These are phyloP conservation scores for Haberlea rhodopensis DNA, from an alignment of 257 asterid genomes.

Conservation along the genomic window DNA sequence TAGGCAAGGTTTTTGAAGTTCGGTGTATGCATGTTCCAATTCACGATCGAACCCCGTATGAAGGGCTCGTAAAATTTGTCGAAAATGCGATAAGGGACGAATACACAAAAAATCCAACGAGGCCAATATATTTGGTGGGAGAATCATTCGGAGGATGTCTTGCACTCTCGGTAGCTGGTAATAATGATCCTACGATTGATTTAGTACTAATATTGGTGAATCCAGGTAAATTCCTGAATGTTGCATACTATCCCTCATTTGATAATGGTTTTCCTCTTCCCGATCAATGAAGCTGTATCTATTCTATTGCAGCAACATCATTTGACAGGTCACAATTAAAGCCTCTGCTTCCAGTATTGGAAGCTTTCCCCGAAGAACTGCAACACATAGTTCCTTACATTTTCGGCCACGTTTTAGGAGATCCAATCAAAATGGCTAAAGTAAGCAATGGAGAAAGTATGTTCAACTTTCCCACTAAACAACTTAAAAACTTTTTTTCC, in stretches of 20 bases:
- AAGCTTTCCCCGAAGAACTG: conserved; percentile 38
- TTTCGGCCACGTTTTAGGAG: conserved; percentile 29
- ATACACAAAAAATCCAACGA: conserved; percentile 33
- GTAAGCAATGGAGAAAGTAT: conserved; percentile 3
- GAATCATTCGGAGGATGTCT: conserved; percentile 62
- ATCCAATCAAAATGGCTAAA: conserved; percentile 49
- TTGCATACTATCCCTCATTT: too few relatives aligned
- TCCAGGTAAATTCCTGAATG: conserved; percentile 41
- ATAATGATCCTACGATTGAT: conserved; percentile 46
- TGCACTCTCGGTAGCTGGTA: conserved; percentile 63
- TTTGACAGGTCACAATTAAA: conserved; percentile 44
- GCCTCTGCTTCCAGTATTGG: conserved; percentile 39
- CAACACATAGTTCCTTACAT: conserved; percentile 35
- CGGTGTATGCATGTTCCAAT: conserved; percentile 60
- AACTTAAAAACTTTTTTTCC: conserved; percentile 27
- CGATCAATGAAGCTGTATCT: not conserved
- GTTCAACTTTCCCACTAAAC: conserved; percentile 23
- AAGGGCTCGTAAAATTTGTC: conserved; percentile 45
- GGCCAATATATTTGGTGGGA: conserved; percentile 55
- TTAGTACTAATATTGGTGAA: conserved; percentile 47
- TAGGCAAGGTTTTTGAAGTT: conserved; percentile 55
- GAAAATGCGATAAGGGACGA: conserved; percentile 36
- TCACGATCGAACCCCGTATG: conserved; percentile 43
- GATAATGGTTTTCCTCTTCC: not conserved
- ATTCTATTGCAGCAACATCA: conserved; percentile 51